A percentile compares a stretch with the other conserved stretches of the same genome.
Evolutionary conservation across 2,329 filamentous ascomycete species (phyloP).

Genomic region (Talaromyces sp.): DNA sequence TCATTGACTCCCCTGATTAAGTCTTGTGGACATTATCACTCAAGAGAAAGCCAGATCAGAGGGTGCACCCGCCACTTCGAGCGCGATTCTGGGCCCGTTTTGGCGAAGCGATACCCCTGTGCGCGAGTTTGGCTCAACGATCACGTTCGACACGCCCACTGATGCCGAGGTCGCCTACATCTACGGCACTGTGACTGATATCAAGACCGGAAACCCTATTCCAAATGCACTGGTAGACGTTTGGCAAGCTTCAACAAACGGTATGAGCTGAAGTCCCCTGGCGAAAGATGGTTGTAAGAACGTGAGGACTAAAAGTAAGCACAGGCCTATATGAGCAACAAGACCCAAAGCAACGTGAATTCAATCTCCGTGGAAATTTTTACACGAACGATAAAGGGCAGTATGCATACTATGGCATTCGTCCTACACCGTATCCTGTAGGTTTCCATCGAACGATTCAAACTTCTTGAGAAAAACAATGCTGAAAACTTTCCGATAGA

Average conservation of each 20-base stretch:
- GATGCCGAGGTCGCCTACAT: slow-evolving; percentile 58
- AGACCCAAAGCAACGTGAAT: slow-evolving; percentile 63
- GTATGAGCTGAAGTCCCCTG: slow-evolving; percentile 33
- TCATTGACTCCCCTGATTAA: no score
- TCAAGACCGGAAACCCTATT: slow-evolving; percentile 61
- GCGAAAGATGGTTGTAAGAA: no score
- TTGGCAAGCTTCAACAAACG: slow-evolving; percentile 71
- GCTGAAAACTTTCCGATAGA: slow-evolving; percentile 13
- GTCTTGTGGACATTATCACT: no score
- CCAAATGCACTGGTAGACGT: slow-evolving; percentile 66
- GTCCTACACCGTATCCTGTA: slow-evolving; percentile 63
- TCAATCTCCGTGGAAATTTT: slow-evolving; percentile 74
- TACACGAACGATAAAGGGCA: slow-evolving; percentile 62
- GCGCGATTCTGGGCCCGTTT: not conserved
- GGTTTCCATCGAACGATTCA: no score
- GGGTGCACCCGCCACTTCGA: not conserved
- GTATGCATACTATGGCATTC: slow-evolving; percentile 68
- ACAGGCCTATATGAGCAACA: slow-evolving; percentile 60
- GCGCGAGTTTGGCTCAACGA: slow-evolving; percentile 59
- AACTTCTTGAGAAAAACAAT: no score
- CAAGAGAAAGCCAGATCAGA: not conserved
- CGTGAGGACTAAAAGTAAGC: no score
- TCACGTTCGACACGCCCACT: slow-evolving; percentile 56
- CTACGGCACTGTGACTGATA: slow-evolving; percentile 62
- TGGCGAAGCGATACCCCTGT: not conserved